phyloP scores from a whole-genome alignment of 2,329 filamentous ascomycete species.

The Xylariaceae sp. region DNA sequence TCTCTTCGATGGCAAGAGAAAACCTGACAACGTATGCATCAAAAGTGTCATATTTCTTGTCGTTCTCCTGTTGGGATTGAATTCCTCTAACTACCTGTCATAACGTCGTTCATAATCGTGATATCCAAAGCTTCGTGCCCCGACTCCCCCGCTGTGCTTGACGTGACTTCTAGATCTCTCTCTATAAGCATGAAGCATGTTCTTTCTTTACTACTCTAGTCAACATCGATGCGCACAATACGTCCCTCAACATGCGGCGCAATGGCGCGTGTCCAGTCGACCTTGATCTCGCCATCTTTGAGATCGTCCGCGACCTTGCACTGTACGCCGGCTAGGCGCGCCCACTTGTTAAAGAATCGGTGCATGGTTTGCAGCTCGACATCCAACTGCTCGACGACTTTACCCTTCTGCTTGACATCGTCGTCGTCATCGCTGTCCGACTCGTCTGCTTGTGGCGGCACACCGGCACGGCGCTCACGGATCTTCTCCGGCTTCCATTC shows the following conservation, averaged over 20 bases:
- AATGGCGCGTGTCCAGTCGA: slow-evolving; percentile 77
- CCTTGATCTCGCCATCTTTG: slow-evolving; percentile 53
- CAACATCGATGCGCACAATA: slow-evolving; percentile 42
- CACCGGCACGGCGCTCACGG: slow-evolving; percentile 32
- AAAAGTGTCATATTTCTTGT: not conserved
- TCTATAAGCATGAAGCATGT: not conserved
- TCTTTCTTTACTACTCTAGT: not conserved
- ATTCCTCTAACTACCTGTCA: not conserved
- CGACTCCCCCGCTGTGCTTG: not conserved
- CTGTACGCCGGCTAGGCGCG: slow-evolving; percentile 58
- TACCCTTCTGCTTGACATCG: not conserved
- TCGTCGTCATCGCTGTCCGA: slow-evolving; percentile 38
- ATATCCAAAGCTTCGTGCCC: not conserved
- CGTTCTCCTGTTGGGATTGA: not conserved
- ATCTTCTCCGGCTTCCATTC: slow-evolving; percentile 36
- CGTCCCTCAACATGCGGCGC: slow-evolving; percentile 72
- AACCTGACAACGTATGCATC: not conserved
- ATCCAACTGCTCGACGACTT: slow-evolving; percentile 42
- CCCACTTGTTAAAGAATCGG: slow-evolving; percentile 69
- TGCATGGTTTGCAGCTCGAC: slow-evolving; percentile 59
- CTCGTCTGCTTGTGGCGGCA: slow-evolving; percentile 36
- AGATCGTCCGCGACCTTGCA: slow-evolving; percentile 49
- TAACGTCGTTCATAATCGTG: not conserved
- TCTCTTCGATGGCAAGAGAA: not conserved
- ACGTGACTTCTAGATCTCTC: not conserved